These are phyloP conservation scores for Closterium sp. DNA, from an alignment of 139 green algal genomes.

Conservation along the genomic window DNA sequence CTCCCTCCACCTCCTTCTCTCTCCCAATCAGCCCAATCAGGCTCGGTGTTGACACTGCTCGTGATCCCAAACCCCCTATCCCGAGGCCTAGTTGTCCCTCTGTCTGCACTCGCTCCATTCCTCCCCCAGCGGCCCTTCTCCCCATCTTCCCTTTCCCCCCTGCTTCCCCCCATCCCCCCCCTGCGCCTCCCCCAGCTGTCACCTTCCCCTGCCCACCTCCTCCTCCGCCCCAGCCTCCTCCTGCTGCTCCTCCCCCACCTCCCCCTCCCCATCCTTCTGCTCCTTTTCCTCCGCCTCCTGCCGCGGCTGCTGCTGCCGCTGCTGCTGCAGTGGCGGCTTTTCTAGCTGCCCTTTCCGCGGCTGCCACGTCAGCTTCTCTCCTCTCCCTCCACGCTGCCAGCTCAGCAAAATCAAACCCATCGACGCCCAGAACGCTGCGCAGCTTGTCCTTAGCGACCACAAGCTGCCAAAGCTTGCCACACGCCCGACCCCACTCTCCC, in stretches of 20 bases:
- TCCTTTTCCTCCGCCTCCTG: constrained; percentile 2
- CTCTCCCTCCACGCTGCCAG: background rate
- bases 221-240: constrained; percentile 18
- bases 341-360: background rate
- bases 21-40: background rate
- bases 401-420: background rate
- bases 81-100: background rate
- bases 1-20: background rate
- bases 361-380: background rate
- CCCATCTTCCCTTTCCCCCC: background rate
- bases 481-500: background rate
- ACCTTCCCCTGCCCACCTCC: background rate
- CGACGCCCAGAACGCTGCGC: background rate
- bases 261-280: background rate
- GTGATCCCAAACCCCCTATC: background rate
- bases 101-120: background rate
- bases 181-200: background rate
- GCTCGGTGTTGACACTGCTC: background rate
- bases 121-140: background rate
- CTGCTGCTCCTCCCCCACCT: background rate
- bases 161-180: constrained; percentile 15
- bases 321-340: background rate
- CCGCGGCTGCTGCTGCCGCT: background rate
- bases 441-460: background rate
- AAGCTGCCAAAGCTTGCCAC: constrained; percentile 13